phyloP scores from a whole-genome alignment of 257 asterid genomes.

The Primulina tabacum region DNA sequence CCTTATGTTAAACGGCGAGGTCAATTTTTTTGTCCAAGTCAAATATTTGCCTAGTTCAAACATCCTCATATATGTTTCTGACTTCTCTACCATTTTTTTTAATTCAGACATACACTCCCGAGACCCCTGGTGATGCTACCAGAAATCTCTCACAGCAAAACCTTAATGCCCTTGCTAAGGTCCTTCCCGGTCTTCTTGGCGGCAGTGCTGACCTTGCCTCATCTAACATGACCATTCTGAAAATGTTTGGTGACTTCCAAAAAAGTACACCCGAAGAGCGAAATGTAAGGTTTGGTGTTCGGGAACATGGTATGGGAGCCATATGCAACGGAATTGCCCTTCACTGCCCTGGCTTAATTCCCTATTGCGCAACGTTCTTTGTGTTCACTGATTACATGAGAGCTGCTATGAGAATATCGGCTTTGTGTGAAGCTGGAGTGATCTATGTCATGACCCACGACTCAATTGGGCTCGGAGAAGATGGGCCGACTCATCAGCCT shows the following conservation, averaged over 20 bases:
- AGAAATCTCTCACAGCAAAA: conserved; percentile 67
- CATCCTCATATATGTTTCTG: conserved; percentile 13
- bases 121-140: conserved; percentile 71
- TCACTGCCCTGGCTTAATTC: conserved; percentile 69
- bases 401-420: conserved; percentile 68
- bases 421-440: conserved; percentile 60
- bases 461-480: conserved; percentile 86
- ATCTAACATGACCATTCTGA: conserved; percentile 80
- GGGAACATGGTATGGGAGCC: conserved; percentile 78
- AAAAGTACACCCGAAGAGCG: conserved; percentile 79
- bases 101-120: conserved; percentile 67
- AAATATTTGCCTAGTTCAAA: not conserved
- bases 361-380: conserved; percentile 80
- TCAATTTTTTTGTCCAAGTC: not conserved
- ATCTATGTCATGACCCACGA: conserved; percentile 89
- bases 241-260: conserved; percentile 74
- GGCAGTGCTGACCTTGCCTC: conserved; percentile 95
- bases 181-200: conserved; percentile 76
- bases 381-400: conserved; percentile 87
- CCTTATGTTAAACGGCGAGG: not conserved
- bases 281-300: conserved; percentile 67
- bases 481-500: conserved; percentile 87
- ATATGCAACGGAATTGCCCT: conserved; percentile 75
- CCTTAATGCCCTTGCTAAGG: conserved; percentile 76
- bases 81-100: conserved; percentile 9